Evolutionary conservation across 805 yeast species (phyloP).

Genomic region (Myxozyma vanderwaltii): DNA sequence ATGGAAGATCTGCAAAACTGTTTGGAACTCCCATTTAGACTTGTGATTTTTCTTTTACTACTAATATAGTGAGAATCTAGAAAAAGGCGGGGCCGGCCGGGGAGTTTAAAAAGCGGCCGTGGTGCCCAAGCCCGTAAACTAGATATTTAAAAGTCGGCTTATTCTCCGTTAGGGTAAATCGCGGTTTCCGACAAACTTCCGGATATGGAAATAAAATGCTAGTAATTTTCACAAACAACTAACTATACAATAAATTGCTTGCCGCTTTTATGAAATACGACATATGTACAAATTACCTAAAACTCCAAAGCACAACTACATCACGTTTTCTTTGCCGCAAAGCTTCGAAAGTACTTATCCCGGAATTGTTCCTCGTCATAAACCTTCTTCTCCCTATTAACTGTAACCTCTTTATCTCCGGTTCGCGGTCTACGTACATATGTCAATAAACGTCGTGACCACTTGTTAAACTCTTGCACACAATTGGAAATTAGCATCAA

Average conservation of each 20-base stretch:
- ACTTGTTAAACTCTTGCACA: conserved; percentile 86
- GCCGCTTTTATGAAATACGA: too few species aligned
- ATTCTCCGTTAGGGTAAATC: too few species aligned
- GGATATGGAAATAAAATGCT: too few species aligned
- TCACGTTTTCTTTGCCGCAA: conserved; percentile 36
- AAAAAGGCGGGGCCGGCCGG: too few species aligned
- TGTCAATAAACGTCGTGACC: conserved; percentile 81
- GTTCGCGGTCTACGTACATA: conserved; percentile 60
- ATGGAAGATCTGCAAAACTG: conserved; percentile 30
- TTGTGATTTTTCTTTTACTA: too few species aligned
- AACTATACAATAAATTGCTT: too few species aligned
- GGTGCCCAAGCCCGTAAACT: too few species aligned
- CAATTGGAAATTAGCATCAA: conserved; percentile 71
- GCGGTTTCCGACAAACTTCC: too few species aligned
- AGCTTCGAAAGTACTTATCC: conserved; percentile 73
- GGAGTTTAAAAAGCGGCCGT: too few species aligned
- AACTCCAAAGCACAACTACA: neutral
- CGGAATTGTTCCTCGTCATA: conserved; percentile 62
- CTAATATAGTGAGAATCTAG: too few species aligned
- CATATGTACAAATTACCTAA: neutral
- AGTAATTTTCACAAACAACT: too few species aligned
- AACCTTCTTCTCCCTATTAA: conserved; percentile 39
- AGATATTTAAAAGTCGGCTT: too few species aligned
- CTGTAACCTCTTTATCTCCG: conserved; percentile 52
- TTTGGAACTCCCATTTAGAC: conserved; percentile 5